phyloP scores from a whole-genome alignment of 176 grass and related monocot genomes.

The Paspalum vaginatum region DNA sequence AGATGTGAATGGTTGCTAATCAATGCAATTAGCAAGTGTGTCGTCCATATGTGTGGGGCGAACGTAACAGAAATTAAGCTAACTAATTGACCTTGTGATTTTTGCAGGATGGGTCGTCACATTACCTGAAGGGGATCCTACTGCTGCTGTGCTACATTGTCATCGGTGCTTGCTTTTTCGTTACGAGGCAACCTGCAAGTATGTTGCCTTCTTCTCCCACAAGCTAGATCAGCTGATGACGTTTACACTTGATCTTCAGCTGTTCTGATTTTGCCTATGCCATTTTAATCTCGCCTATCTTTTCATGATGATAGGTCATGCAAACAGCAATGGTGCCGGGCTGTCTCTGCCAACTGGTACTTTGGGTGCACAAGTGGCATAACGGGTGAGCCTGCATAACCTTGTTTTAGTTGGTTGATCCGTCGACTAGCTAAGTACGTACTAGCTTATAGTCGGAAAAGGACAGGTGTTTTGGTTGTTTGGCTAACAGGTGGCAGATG shows the following conservation, averaged over 20 bases:
- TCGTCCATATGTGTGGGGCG: not conserved
- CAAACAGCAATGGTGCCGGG: slow-evolving; percentile 24
- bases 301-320: slow-evolving; percentile 21
- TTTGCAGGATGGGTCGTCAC: slow-evolving; percentile 76
- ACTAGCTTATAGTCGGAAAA: not conserved
- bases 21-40: not conserved
- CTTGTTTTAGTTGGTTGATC: slow-evolving; percentile 14
- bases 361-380: slow-evolving; percentile 46
- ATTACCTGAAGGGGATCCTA: slow-evolving; percentile 87
- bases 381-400: slow-evolving; percentile 42
- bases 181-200: slow-evolving; percentile 64
- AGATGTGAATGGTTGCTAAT: not conserved
- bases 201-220: not conserved
- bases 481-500: not conserved
- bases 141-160: slow-evolving; percentile 83
- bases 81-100: not conserved
- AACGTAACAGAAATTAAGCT: accelerated
- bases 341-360: slow-evolving; percentile 35
- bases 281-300: slow-evolving; percentile 10
- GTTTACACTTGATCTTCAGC: not conserved
- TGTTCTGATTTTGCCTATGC: not conserved
- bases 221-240: not conserved
- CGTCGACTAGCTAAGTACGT: not conserved
- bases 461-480: slow-evolving; percentile 17
- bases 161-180: slow-evolving; percentile 84